A percentile compares a stretch with the other conserved stretches of the same genome.
phyloP scores from a whole-genome alignment of 2,329 filamentous ascomycete species.

The Acephala macrosclerotiorum region DNA sequence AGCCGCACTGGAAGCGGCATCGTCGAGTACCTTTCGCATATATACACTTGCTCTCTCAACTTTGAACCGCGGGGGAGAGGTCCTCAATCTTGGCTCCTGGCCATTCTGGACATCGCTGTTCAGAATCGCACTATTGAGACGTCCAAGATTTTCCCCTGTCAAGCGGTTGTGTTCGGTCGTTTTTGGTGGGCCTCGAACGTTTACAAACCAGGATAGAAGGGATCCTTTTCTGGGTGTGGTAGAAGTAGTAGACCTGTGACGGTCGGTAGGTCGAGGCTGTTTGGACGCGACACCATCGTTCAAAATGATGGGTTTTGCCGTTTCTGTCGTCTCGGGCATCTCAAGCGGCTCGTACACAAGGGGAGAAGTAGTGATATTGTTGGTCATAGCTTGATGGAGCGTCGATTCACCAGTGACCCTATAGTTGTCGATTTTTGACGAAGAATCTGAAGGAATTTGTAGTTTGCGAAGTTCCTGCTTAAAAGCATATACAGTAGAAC shows the following conservation, averaged over 20 bases:
- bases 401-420: background rate
- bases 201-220: conserved; percentile 5
- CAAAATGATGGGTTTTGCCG: background rate
- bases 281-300: background rate
- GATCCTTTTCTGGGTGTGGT: background rate
- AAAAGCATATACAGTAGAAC: too few relatives aligned
- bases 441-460: background rate
- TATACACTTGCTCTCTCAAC: conserved; percentile 23
- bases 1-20: conserved; percentile 24
- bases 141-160: conserved; percentile 5
- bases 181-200: background rate
- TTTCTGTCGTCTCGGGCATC: background rate
- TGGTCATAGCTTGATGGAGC: background rate
- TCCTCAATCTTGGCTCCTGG: background rate
- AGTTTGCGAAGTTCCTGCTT: background rate
- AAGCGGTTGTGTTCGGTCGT: background rate
- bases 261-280: background rate
- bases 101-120: background rate
- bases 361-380: background rate
- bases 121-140: background rate
- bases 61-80: conserved; percentile 13
- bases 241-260: background rate
- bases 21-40: conserved; percentile 22
- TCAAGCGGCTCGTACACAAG: background rate
- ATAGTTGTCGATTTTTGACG: background rate